phyloP scores from a whole-genome alignment of 179 eudicot species.

The Carnegiea gigantea region DNA sequence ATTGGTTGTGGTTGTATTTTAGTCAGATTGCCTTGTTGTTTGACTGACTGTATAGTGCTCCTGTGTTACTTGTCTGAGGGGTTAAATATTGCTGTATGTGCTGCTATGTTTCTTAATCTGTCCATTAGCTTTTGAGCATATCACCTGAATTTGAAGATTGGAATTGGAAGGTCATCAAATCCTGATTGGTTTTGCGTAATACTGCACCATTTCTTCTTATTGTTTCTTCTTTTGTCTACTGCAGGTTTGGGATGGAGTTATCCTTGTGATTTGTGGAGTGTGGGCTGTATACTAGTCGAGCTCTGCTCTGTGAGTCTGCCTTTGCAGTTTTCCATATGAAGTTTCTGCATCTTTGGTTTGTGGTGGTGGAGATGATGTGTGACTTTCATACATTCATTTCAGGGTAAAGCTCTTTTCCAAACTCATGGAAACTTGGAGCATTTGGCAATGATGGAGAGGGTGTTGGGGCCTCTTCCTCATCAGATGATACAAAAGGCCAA shows the following conservation, averaged over 20 bases:
- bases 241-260: conserved; percentile 87
- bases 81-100: not conserved
- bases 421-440: conserved; percentile 94
- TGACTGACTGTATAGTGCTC: not conserved
- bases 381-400: conserved; percentile 21
- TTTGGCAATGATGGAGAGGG: conserved; percentile 96
- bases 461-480: conserved; percentile 70
- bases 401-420: conserved; percentile 82
- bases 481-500: conserved; percentile 55
- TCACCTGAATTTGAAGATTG: not conserved
- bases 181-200: not conserved
- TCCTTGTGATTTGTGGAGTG: conserved; percentile 90
- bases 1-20: no score
- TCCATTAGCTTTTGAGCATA: not conserved
- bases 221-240: conserved; percentile 5
- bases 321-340: not conserved
- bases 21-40: conserved; percentile 5
- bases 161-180: not conserved
- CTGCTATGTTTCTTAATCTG: not conserved
- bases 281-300: conserved; percentile 85
- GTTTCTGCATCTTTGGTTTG: conserved; percentile 5
- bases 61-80: not conserved
- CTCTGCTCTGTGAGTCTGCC: conserved; percentile 61
- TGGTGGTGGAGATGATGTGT: not conserved
- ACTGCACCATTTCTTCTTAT: not conserved